Percentiles rank a stretch among this genome's conserved stretches.
These are phyloP conservation scores for Hypsizygus ulmarius DNA, from an alignment of 1,284 basidiomycete genomes.

Conservation along the genomic window DNA sequence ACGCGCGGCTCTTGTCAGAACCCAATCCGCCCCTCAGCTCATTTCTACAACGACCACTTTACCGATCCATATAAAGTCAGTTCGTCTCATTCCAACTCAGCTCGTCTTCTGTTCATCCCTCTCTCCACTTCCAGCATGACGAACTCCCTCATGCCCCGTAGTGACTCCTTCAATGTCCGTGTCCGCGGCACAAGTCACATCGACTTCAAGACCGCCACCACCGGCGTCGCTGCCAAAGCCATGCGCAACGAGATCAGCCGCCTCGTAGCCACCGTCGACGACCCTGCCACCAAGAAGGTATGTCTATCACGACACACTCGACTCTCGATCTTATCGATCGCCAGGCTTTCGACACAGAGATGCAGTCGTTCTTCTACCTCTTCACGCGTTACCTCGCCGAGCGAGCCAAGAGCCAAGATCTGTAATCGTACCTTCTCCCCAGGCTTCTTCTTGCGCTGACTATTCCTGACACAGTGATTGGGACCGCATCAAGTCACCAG, in stretches of 20 bases:
- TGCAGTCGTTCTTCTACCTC: slow-evolving; percentile 98
- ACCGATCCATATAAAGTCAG: slow-evolving; percentile 56
- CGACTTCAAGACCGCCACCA: slow-evolving; percentile 98
- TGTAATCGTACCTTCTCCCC: slow-evolving; percentile 58
- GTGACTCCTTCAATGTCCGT: slow-evolving; percentile 62
- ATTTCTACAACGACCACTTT: slow-evolving; percentile 63
- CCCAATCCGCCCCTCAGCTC: slow-evolving; percentile 53
- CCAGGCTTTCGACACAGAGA: slow-evolving; percentile 95
- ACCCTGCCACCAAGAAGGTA: slow-evolving; percentile 82
- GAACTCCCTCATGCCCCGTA: slow-evolving; percentile 56
- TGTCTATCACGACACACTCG: slow-evolving; percentile 19
- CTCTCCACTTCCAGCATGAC: slow-evolving; percentile 43
- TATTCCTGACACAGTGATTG: slow-evolving; percentile 73
- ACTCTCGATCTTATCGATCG: slow-evolving; percentile 20
- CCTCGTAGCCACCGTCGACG: slow-evolving; percentile 83
- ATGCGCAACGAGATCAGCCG: slow-evolving; percentile 98
- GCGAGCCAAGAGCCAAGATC: slow-evolving; percentile 91
- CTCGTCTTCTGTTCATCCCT: slow-evolving; percentile 15
- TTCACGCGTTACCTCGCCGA: slow-evolving; percentile 98
- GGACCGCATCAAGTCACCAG: slow-evolving; percentile 96
- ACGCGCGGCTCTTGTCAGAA: slow-evolving; percentile 41
- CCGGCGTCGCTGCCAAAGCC: slow-evolving; percentile 94
- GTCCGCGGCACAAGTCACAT: slow-evolving; percentile 68
- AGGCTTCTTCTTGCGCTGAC: slow-evolving; percentile 15
- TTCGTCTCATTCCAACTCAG: slow-evolving; percentile 18